phyloP scores from a whole-genome alignment of 2,329 filamentous ascomycete genomes.

The Colletotrichum sp. region DNA sequence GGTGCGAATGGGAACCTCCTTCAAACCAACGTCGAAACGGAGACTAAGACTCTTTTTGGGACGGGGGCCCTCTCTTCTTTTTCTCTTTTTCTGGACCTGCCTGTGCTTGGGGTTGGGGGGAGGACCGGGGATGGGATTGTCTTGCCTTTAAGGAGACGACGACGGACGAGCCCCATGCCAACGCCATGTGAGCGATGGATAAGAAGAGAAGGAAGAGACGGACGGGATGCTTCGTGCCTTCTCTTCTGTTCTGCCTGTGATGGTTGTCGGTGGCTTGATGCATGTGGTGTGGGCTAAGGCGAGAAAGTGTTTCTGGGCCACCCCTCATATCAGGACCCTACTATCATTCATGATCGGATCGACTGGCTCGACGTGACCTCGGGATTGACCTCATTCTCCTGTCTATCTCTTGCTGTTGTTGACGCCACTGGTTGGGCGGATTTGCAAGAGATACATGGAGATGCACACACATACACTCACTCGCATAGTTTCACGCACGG shows the following conservation, averaged over 20 bases:
- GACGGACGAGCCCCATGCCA: background rate
- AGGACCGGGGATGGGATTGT: background rate
- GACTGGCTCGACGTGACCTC: background rate
- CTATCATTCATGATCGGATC: background rate
- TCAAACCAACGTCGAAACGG: slow-evolving; percentile 24
- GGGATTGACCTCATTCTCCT: background rate
- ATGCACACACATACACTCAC: background rate
- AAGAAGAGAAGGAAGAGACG: background rate
- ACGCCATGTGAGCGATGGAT: background rate
- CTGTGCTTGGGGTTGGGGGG: background rate
- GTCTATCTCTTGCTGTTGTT: slow-evolving; percentile 6
- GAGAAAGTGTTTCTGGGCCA: background rate
- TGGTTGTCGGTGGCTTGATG: slow-evolving; percentile 16
- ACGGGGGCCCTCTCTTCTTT: background rate
- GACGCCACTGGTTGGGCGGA: background rate
- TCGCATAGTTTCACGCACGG: background rate
- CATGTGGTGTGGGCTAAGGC: slow-evolving; percentile 10
- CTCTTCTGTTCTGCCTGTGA: background rate
- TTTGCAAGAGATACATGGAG: slow-evolving; percentile 1
- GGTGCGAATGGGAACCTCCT: slow-evolving; percentile 22
- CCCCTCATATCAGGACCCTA: slow-evolving; percentile 9
- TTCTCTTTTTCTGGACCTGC: background rate
- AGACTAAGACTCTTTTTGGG: slow-evolving; percentile 1
- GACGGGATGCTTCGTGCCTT: background rate
- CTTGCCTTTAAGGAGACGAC: background rate